Percentiles rank a stretch among this genome's conserved stretches.
These are phyloP conservation scores for Alternaria angustiovoidea DNA, from an alignment of 2,329 filamentous ascomycete genomes.

Conservation along the genomic window DNA sequence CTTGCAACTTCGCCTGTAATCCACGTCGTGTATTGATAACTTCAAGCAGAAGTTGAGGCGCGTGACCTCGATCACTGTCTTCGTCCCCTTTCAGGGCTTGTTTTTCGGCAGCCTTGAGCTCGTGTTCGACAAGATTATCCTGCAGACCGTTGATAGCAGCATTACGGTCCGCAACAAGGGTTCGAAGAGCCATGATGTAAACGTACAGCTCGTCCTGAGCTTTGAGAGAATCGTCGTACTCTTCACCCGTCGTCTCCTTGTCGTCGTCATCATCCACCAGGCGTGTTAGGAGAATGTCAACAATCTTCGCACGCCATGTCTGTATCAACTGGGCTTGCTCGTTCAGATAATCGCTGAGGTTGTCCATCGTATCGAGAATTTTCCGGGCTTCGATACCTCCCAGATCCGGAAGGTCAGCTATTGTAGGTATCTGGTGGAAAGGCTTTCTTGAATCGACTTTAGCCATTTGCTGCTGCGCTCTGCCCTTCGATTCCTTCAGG, in stretches of 20 bases:
- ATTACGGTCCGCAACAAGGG: conserved; percentile 79
- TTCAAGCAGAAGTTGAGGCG: conserved; percentile 69
- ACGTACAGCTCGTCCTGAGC: conserved; percentile 88
- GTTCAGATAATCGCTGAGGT: conserved; percentile 72
- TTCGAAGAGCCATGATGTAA: conserved; percentile 80
- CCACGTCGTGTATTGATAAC: conserved; percentile 60
- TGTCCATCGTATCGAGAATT: conserved; percentile 71
- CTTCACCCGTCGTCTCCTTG: conserved; percentile 83
- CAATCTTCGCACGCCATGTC: conserved; percentile 76
- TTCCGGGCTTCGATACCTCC: conserved; percentile 77
- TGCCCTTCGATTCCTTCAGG: conserved; percentile 65
- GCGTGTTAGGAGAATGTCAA: conserved; percentile 74
- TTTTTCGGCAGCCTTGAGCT: conserved; percentile 69
- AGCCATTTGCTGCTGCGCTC: conserved; percentile 71
- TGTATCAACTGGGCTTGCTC: conserved; percentile 74
- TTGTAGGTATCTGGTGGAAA: conserved; percentile 32
- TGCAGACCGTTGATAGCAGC: conserved; percentile 77
- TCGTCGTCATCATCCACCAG: conserved; percentile 81
- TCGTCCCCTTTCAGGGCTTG: conserved; percentile 68
- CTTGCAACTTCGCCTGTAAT: conserved; percentile 59
- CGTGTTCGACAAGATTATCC: conserved; percentile 78
- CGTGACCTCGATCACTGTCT: conserved; percentile 66
- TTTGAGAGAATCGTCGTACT: conserved; percentile 87
- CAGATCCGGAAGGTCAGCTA: conserved; percentile 65
- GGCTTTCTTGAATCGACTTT: conserved; percentile 50